Evolutionary conservation across 495 filamentous ascomycete species (phyloP), one percentile per base, ranked within the genome.

Genomic region (Aspergillus nidulans): DNA sequence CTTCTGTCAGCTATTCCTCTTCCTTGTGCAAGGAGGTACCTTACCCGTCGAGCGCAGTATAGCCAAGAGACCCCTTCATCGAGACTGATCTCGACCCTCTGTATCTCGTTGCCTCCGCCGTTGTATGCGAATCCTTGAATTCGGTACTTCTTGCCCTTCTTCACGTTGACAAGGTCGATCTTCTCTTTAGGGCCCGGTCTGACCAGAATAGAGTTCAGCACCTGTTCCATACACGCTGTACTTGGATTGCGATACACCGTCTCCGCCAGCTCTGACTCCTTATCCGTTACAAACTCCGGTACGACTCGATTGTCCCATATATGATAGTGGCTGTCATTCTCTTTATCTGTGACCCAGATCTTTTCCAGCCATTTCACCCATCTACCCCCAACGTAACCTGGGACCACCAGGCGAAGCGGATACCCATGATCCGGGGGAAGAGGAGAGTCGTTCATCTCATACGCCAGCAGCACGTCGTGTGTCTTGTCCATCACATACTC

Each of bases 391-490:
- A 83, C 78, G 25, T 74, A 74, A 0, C 82, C 82, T 3, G 82
- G 82, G 1, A 84, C 71, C n/a, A 85, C 66, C 0, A 80, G 66
- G 8, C 82, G 74, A 4, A 85, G 57, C 0, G 82, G 82, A 57
- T 75, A 83, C 2, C 81, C 82, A 54, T 85, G 82, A 46, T 83
- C 79, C n/a, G 76, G 71, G 0, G 82, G 76, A 1, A 85, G 61
- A 1, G 72, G 67, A 15, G 57, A 48, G 52, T 77, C 74, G 57
- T 85, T 85, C 82, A 84, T 84, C 39, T 72, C 57, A 20, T 66
- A 86, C 4, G 81, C 84, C 0, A 87, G 66, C 7, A 87, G 63
- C 0, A 87, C 83, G 49, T 87, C 84, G 39, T 80, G 79, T 36
- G 60, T 65, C 0, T 69, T 71, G 40, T 84, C 79, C 44, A 85